Evolutionary conservation across 257 asterid genomes (phyloP), one percentile per base, ranked within the genome.

Genomic region (Fraxinus quadrangulata): DNA sequence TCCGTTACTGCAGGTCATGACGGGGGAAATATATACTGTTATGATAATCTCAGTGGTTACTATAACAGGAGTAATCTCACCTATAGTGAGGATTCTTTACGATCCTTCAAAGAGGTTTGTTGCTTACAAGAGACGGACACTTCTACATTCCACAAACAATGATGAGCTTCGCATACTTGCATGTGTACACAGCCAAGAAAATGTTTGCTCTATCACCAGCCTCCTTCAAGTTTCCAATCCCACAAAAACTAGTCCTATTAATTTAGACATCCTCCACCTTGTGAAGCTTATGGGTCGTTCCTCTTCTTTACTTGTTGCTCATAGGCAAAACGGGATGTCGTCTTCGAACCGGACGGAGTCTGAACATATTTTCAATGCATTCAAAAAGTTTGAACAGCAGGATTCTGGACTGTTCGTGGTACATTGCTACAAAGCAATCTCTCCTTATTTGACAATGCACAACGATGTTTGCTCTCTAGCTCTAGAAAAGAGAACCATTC

Each of bases 111-210:
- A 77, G 81, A 83, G 84, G 71, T 88, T 70, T 70, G 76, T 87
- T 23, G 95, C 95, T 78, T 90, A 88, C 85, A 88, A 84, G 81
- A 84, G 95, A 76, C 84, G 95, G 70, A 88, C 92, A 0, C 71
- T 90, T 7, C 86, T 80, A 21, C 95, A 90, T 72, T 75, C 81
- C 82, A 81, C 84, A 75, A 54, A 31, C 61, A 81, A 87, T 2
- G 95, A 90, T 33, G 95, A 88, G 71, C 87, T 90, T 13, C 85
- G 89, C 24, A 83, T 90, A 72, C 88, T 90, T 7, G 88, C 87
- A 10, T 88, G 92, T 61, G 51, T 90, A 59, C 95, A 88, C 78
- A 78, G 82, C 73, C 86, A 83, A 69, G 92, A 90, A 70, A 81
- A 87, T 42, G 92, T 85, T 19, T 84, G 82, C 13, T 86, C 89